These are phyloP conservation scores for Neltuma alba DNA, from an alignment of 306 rosid genomes.

Conservation along the genomic window DNA sequence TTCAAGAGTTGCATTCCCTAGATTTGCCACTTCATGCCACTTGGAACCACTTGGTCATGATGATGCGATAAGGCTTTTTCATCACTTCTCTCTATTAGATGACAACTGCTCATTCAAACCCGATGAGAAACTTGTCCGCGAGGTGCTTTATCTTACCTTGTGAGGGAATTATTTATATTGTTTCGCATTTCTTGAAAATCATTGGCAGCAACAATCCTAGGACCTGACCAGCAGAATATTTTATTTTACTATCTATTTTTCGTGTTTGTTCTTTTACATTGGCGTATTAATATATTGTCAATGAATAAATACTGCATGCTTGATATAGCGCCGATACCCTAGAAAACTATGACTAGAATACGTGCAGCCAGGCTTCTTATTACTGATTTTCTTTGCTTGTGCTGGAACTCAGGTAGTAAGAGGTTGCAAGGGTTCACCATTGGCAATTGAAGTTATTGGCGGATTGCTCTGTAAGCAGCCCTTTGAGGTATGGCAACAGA, in stretches of 20 bases:
- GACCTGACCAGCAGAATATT: neutral
- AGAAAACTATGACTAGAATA: neutral
- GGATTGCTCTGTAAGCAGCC: slow-evolving; percentile 44
- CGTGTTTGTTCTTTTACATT: neutral
- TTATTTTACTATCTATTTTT: neutral
- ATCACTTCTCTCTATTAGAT: slow-evolving; percentile 37
- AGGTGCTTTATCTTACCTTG: slow-evolving; percentile 37
- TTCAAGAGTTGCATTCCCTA: slow-evolving; percentile 51
- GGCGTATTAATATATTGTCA: neutral
- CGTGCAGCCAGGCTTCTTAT: neutral
- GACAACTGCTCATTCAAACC: slow-evolving; percentile 27
- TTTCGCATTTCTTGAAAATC: neutral
- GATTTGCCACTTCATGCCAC: slow-evolving; percentile 32
- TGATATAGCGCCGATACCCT: neutral
- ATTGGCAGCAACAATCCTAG: neutral
- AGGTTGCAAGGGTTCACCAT: slow-evolving; percentile 56
- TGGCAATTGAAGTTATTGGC: slow-evolving; percentile 55
- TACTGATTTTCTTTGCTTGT: slow-evolving; percentile 26
- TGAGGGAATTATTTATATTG: neutral
- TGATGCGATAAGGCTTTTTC: slow-evolving; percentile 53
- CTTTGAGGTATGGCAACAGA: slow-evolving; percentile 41
- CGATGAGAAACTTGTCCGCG: slow-evolving; percentile 33
- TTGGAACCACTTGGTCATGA: slow-evolving; percentile 40
- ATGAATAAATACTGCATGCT: neutral
- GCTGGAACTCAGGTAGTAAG: slow-evolving; percentile 54